These are phyloP conservation scores for Allomyces macrogynus DNA, from an alignment of 192 early-diverging fungal genomes.

Conservation along the genomic window DNA sequence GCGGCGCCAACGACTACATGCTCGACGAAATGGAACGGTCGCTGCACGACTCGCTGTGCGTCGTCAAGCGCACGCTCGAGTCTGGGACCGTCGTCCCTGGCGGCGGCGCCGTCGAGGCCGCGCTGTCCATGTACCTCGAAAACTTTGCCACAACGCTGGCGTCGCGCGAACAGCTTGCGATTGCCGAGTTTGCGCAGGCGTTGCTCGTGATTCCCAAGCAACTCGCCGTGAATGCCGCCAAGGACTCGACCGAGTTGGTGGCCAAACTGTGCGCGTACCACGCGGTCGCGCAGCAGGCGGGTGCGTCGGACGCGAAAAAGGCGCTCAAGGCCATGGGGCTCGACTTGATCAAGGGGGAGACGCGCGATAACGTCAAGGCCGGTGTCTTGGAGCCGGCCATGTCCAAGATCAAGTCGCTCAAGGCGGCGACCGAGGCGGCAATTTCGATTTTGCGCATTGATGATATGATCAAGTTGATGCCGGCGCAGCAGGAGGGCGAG, in stretches of 20 bases:
- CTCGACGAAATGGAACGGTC: conserved; percentile 98
- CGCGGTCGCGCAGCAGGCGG: conserved; percentile 61
- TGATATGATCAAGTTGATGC: conserved; percentile 57
- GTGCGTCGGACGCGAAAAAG: conserved; percentile 48
- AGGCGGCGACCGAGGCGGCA: conserved; percentile 95
- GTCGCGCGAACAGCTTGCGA: conserved; percentile 93
- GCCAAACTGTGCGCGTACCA: conserved; percentile 92
- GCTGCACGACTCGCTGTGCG: conserved; percentile 82
- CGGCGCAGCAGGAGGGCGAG: conserved; percentile 17
- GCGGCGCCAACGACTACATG: conserved; percentile 98
- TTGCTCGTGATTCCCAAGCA: conserved; percentile 94
- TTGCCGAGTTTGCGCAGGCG: conserved; percentile 90
- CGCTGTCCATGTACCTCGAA: conserved; percentile 89
- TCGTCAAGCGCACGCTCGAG: conserved; percentile 92
- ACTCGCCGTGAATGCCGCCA: conserved; percentile 92
- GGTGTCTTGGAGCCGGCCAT: conserved; percentile 95
- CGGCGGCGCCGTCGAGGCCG: conserved; percentile 88
- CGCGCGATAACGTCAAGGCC: conserved; percentile 79
- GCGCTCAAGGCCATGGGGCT: conserved; percentile 74
- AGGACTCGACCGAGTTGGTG: conserved; percentile 92
- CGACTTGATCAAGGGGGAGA: conserved; percentile 78
- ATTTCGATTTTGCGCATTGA: conserved; percentile 94
- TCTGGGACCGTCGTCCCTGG: conserved; percentile 90
- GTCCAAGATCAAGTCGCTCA: conserved; percentile 93
- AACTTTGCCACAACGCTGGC: conserved; percentile 92